Percentiles rank a stretch among this genome's conserved stretches.
phyloP scores from a whole-genome alignment of 805 yeast species.

The Kockiozyma suomiensis region DNA sequence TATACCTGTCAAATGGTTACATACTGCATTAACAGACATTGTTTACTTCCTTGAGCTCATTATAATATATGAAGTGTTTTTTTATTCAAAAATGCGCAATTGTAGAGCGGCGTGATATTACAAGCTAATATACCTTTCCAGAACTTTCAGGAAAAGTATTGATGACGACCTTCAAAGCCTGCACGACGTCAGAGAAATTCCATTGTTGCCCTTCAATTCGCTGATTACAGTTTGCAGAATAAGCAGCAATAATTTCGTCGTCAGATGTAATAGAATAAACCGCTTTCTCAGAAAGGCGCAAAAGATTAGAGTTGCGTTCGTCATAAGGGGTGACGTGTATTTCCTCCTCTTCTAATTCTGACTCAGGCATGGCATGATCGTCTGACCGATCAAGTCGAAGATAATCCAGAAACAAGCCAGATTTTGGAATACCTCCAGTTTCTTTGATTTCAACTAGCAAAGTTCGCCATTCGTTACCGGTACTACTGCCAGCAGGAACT shows the following conservation, averaged over 20 bases:
- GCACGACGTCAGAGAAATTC: constrained; percentile 1
- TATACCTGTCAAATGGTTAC: neutral
- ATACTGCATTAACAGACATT: neutral
- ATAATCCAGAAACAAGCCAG: constrained; percentile 22
- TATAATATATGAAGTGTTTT: neutral
- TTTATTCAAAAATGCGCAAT: neutral
- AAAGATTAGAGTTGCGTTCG: neutral
- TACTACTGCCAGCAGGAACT: constrained; percentile 4
- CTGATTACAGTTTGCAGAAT: neutral
- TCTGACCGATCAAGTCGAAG: constrained; percentile 22
- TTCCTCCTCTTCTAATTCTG: neutral
- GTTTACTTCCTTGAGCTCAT: neutral
- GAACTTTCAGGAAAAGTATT: constrained; percentile 6
- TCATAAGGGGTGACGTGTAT: constrained; percentile 17
- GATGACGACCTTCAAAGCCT: neutral
- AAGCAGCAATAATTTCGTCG: neutral
- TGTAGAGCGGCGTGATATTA: neutral
- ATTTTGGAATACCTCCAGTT: constrained; percentile 15
- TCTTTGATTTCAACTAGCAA: constrained; percentile 24
- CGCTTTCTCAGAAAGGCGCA: neutral
- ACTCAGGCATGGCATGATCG: constrained; percentile 6
- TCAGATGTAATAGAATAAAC: neutral
- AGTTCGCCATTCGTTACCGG: constrained; percentile 18
- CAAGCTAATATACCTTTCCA: neutral
- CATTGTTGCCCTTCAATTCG: neutral